Percentiles rank a stretch among this genome's conserved stretches.
Evolutionary conservation across 140 eudicot species (phyloP).

Genomic region (Ambrosia hybrid): DNA sequence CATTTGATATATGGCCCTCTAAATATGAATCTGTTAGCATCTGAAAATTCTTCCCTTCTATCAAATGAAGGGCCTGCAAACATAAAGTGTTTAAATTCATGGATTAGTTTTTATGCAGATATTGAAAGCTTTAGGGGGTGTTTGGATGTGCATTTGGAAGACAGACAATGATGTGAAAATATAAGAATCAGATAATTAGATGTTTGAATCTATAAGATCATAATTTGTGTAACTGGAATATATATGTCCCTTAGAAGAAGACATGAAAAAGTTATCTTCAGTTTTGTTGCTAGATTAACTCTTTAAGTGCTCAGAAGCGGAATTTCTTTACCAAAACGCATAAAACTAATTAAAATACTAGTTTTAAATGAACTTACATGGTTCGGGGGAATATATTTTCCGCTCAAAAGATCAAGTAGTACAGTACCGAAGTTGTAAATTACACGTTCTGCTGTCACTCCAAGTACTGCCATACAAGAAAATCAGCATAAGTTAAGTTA

Average conservation of each 20-base stretch:
- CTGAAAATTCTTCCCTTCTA: too few species aligned
- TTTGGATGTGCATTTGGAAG: not conserved
- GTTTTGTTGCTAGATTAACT: too few species aligned
- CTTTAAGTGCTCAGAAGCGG: too few species aligned
- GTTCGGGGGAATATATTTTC: too few species aligned
- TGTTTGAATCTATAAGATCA: not conserved
- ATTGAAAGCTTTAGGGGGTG: not conserved
- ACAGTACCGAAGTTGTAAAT: constrained; percentile 81
- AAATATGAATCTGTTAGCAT: too few species aligned
- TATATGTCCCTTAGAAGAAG: too few species aligned
- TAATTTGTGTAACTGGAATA: too few species aligned
- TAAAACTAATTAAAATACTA: not conserved
- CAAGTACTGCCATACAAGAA: constrained; percentile 45
- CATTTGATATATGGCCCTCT: constrained; percentile 7
- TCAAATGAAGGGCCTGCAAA: too few species aligned
- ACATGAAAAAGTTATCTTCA: too few species aligned
- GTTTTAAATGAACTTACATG: not conserved
- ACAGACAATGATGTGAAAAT: not conserved
- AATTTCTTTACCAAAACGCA: too few species aligned
- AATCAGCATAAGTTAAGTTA: not conserved
- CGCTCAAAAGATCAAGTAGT: constrained; percentile 67
- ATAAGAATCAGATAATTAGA: not conserved
- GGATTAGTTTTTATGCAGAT: not conserved
- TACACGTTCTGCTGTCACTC: constrained; percentile 82
- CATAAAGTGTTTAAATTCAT: too few species aligned